A percentile compares a stretch with the other conserved stretches of the same genome.
phyloP scores from a whole-genome alignment of 345 rosid species.

The Ceriops decandra region DNA sequence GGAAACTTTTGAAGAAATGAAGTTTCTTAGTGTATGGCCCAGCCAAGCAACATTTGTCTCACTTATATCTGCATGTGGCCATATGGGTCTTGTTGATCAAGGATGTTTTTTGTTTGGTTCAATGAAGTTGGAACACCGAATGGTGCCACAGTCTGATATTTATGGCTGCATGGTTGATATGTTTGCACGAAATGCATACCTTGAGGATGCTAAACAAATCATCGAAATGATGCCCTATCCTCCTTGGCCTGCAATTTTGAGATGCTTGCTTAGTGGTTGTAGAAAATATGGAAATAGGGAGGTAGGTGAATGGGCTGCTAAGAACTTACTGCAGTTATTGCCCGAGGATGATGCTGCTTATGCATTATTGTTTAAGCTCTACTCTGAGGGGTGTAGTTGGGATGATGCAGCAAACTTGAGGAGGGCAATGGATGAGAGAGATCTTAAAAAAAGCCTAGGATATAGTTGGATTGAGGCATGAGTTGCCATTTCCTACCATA shows the following conservation, averaged over 20 bases:
- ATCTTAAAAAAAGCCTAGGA: conserved; percentile 25
- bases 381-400: conserved; percentile 35
- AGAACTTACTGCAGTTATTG: conserved; percentile 28
- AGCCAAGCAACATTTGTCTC: conserved; percentile 41
- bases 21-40: conserved; percentile 29
- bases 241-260: conserved; percentile 38
- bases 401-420: conserved; percentile 34
- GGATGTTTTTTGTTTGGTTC: conserved; percentile 35
- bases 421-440: conserved; percentile 15
- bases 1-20: conserved; percentile 32
- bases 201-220: conserved; percentile 31
- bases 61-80: conserved; percentile 39
- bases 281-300: conserved; percentile 35
- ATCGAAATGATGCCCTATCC: conserved; percentile 38
- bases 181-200: conserved; percentile 37
- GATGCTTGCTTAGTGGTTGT: conserved; percentile 46
- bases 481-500: neutral
- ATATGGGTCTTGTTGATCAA: conserved; percentile 33
- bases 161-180: conserved; percentile 44
- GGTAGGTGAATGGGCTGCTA: conserved; percentile 38
- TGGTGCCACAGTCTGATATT: conserved; percentile 35
- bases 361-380: conserved; percentile 30
- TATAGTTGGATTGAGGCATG: conserved; percentile 31
- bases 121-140: conserved; percentile 28
- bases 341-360: conserved; percentile 34